phyloP scores from a whole-genome alignment of 2,329 filamentous ascomycete species.

The Talaromyces sp. region DNA sequence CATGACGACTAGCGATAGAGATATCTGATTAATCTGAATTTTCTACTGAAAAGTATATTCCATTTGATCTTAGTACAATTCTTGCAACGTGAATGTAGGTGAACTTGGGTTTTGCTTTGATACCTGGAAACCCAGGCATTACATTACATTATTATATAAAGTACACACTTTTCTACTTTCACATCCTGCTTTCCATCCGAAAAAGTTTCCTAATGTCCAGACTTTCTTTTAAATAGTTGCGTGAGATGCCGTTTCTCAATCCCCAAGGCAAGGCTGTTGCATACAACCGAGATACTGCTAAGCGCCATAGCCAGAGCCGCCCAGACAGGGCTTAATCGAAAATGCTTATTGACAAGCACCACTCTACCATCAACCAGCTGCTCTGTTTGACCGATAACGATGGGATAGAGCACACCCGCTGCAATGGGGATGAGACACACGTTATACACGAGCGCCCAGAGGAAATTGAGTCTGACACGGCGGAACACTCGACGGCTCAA shows the following conservation, averaged over 20 bases:
- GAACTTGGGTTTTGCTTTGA: not conserved
- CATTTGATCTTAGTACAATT: not conserved
- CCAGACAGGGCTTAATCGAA: slow-evolving; percentile 60
- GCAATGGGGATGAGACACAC: slow-evolving; percentile 73
- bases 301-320: slow-evolving; percentile 87
- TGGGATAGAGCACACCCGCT: slow-evolving; percentile 71
- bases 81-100: not conserved
- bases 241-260: slow-evolving; percentile 29
- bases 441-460: slow-evolving; percentile 82
- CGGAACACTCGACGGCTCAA: slow-evolving; percentile 70
- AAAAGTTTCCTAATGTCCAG: not conserved
- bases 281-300: slow-evolving; percentile 84
- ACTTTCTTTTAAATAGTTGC: not conserved
- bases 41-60: not conserved
- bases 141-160: not conserved
- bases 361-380: slow-evolving; percentile 30
- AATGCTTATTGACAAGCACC: slow-evolving; percentile 36
- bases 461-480: slow-evolving; percentile 80
- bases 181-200: not conserved
- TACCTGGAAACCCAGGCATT: not conserved
- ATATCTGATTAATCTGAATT: not conserved
- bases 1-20: not conserved
- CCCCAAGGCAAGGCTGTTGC: slow-evolving; percentile 73
- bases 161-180: not conserved
- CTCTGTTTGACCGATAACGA: slow-evolving; percentile 43